phyloP scores from a whole-genome alignment of 2,329 filamentous ascomycete species.

The Neoscytalidium dimidiatum region DNA sequence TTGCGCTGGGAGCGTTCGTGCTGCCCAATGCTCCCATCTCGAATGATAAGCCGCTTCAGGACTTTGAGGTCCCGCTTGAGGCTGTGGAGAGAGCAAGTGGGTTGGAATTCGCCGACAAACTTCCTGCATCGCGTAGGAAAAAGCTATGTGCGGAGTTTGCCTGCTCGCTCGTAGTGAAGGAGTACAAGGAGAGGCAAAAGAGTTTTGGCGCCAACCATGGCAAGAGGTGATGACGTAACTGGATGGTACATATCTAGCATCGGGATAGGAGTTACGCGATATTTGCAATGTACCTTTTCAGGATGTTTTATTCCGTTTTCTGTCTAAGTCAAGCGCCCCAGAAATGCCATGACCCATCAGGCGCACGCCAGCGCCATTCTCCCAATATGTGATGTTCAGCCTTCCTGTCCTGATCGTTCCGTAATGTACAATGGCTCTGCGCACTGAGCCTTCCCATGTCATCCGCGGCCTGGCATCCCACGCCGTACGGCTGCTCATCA shows the following conservation, averaged over 20 bases:
- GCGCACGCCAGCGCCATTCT: not conserved
- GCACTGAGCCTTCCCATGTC: not conserved
- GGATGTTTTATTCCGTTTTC: not conserved
- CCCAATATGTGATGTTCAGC: not conserved
- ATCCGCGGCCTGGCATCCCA: not conserved
- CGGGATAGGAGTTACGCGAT: not conserved
- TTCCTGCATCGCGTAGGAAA: slow-evolving; percentile 73
- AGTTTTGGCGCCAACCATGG: slow-evolving; percentile 32
- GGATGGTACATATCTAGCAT: not conserved
- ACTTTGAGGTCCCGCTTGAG: slow-evolving; percentile 95
- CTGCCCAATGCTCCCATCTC: slow-evolving; percentile 87
- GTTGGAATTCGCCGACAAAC: slow-evolving; percentile 81
- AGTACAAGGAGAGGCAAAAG: slow-evolving; percentile 67
- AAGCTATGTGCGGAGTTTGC: slow-evolving; percentile 82
- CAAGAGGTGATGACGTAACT: not conserved
- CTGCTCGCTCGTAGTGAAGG: slow-evolving; percentile 80
- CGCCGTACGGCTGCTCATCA: not conserved
- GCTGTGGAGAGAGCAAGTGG: slow-evolving; percentile 89
- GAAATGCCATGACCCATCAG: not conserved
- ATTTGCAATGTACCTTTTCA: not conserved
- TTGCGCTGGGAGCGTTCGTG: slow-evolving; percentile 91
- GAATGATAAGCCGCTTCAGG: slow-evolving; percentile 81
- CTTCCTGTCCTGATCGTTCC: not conserved
- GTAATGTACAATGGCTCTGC: slow-evolving; percentile 7
- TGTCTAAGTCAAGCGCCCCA: not conserved